These are phyloP conservation scores for Metarhizium anisopliae DNA, from an alignment of 2,329 filamentous ascomycete species.

Conservation along the genomic window DNA sequence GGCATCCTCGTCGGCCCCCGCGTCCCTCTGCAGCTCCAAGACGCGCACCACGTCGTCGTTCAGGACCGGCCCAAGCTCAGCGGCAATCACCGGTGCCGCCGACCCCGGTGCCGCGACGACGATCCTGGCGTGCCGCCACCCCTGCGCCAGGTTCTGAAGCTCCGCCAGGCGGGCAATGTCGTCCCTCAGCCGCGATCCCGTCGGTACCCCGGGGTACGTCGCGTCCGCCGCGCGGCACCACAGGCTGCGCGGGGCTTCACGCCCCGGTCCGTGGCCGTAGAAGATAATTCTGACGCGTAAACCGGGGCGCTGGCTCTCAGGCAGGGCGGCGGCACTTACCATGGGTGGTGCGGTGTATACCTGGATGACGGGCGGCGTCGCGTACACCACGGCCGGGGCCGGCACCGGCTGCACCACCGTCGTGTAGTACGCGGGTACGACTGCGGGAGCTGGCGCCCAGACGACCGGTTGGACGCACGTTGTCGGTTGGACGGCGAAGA, in stretches of 20 bases:
- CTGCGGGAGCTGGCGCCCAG: neutral
- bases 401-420: neutral
- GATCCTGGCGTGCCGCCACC: neutral
- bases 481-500: conserved; percentile 11
- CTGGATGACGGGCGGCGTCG: neutral
- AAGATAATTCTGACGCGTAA: conserved; percentile 5
- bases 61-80: neutral
- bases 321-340: neutral
- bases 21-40: neutral
- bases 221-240: conserved; percentile 3
- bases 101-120: neutral
- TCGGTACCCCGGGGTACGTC: neutral
- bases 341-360: neutral
- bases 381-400: neutral
- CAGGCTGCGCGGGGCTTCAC: neutral
- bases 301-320: neutral
- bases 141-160: neutral
- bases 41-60: neutral
- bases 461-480: neutral
- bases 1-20: conserved; percentile 9
- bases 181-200: neutral
- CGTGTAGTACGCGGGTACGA: neutral
- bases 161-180: neutral
- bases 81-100: neutral
- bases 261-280: neutral